phyloP scores from a whole-genome alignment of 2,329 filamentous ascomycete genomes.

The Aspergillus transmontanensis region DNA sequence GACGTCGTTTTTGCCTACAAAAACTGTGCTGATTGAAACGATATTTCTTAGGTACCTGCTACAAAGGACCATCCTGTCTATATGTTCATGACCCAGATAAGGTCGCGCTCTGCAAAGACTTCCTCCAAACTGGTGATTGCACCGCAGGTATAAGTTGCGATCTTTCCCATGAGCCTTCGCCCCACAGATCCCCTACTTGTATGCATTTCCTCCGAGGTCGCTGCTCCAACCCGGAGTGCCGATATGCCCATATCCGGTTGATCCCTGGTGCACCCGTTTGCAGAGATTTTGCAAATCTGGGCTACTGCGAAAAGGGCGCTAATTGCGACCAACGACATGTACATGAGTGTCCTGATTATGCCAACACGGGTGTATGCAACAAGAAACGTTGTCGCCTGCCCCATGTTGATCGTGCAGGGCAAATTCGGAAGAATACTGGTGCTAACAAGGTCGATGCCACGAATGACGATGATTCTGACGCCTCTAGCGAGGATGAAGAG shows the following conservation, averaged over 20 bases:
- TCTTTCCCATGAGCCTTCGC: slow-evolving; percentile 81
- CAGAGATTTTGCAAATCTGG: slow-evolving; percentile 78
- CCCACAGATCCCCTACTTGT: slow-evolving; percentile 84
- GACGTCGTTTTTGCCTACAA: not conserved
- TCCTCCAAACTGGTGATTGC: slow-evolving; percentile 78
- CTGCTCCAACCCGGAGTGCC: slow-evolving; percentile 84
- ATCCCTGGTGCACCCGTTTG: slow-evolving; percentile 79
- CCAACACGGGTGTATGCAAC: slow-evolving; percentile 84
- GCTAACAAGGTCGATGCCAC: slow-evolving; percentile 43
- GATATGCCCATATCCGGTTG: slow-evolving; percentile 81
- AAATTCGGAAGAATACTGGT: slow-evolving; percentile 63
- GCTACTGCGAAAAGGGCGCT: slow-evolving; percentile 83
- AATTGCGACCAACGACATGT: slow-evolving; percentile 81
- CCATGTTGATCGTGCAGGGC: slow-evolving; percentile 85
- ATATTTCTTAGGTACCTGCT: slow-evolving; percentile 71
- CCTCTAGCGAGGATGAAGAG: slow-evolving; percentile 77
- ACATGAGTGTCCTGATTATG: slow-evolving; percentile 92
- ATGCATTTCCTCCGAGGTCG: slow-evolving; percentile 87
- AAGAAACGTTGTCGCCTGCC: slow-evolving; percentile 79
- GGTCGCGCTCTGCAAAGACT: slow-evolving; percentile 88
- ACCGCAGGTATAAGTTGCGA: slow-evolving; percentile 78
- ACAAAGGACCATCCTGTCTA: slow-evolving; percentile 76
- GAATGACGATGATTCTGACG: slow-evolving; percentile 63
- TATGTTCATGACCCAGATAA: slow-evolving; percentile 83
- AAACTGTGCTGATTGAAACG: slow-evolving; percentile 33